Conservation (phyloP, 768 basidiomycete genomes). For the Macrolepiota fuliginosa region DNA sequence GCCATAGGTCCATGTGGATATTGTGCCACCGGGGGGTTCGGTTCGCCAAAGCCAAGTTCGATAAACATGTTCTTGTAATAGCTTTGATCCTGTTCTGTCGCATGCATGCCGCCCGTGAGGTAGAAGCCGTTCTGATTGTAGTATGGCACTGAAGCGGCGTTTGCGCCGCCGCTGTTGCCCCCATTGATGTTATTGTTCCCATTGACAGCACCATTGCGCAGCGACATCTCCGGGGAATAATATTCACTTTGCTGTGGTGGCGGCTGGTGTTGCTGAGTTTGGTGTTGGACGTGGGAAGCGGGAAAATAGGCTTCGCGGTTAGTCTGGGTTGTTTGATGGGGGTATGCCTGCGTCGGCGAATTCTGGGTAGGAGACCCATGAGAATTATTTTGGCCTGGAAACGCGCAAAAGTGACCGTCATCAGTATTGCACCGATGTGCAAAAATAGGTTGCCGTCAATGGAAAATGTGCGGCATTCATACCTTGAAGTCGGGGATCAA, state of each 20-base stretch:
- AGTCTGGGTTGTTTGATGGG: constrained; percentile 29
- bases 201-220: not conserved
- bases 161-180: constrained; percentile 5
- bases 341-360: constrained; percentile 32
- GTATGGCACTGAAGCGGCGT: constrained; percentile 13
- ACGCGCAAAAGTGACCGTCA: not conserved
- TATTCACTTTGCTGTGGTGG: constrained; percentile 20
- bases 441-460: constrained; percentile 10
- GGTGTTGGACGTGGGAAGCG: constrained; percentile 40
- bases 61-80: constrained; percentile 78
- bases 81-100: constrained; percentile 59
- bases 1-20: constrained; percentile 23
- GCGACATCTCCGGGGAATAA: constrained; percentile 17
- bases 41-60: constrained; percentile 65
- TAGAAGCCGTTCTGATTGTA: constrained; percentile 22
- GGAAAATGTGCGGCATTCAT: constrained; percentile 21
- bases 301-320: constrained; percentile 33
- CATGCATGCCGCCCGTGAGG: constrained; percentile 35
- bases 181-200: not conserved
- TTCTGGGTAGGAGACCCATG: constrained; percentile 22
- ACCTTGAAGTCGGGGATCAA: constrained; percentile 61
- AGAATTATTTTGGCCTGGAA: constrained; percentile 22
- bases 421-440: not conserved
- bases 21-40: constrained; percentile 12
- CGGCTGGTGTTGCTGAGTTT: constrained; percentile 30